Evolutionary conservation across 768 basidiomycete species (phyloP), one percentile per base, ranked within the genome.

Genomic region (Pleurotus platypus): DNA sequence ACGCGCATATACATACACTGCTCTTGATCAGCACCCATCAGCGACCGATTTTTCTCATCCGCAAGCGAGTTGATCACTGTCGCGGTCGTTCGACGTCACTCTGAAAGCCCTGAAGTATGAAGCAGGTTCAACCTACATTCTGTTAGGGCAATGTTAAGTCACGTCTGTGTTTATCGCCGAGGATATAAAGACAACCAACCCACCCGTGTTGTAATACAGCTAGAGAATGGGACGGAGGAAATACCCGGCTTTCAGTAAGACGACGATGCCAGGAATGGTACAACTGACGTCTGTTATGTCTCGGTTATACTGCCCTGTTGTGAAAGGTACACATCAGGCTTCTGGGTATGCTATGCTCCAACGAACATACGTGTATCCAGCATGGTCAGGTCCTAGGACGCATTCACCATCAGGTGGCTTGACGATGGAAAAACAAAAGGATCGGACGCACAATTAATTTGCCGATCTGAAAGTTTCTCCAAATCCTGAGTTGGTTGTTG

Each of bases 401-500:
- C 24, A 26, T 24, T 18, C 27, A 54, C 20, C 16, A 16, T 22
- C 16, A 22, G 48, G 30, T 35, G 30, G 30, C 30, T 11, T 35
- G 30, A 35, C 30, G 9, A 35, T 35, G 16, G 13, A 48, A 48
- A 26, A 22, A 20, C 46, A 26, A 13, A 20, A 15, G 24, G 6
- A 20, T 20, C 46, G 38, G 9, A 16, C 55, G 18, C 11, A 56
- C 55, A n/a, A 83, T 63, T n/a, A 85, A 74, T 64, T 82, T 82
- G 46, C 83, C 84, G 38, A 86, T 77, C 69, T 83, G 78, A 70
- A 86, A 84, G 62, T 81, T 83, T 35, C 83, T 75, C 81, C 82
- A 85, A 53, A 84, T 84, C 24, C 82, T 73, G 13, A 85, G 75
- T 61, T 79, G 75, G 67, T 84, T 81, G 50, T 76, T 75, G 1